Conservation (phyloP, 257 asterid genomes). For the Primulina huaijiensis region DNA sequence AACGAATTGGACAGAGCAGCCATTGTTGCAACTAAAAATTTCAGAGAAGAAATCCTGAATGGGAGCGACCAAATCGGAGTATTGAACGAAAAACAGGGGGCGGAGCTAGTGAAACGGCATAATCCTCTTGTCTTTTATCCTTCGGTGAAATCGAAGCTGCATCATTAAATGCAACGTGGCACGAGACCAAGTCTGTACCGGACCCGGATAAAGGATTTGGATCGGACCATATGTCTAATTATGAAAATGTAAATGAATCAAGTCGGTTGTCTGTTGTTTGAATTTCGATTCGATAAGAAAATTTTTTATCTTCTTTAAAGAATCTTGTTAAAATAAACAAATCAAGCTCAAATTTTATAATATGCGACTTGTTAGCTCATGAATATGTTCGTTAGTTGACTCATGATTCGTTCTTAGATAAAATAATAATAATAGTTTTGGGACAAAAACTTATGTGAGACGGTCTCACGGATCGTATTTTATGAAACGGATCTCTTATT, state of each 20-base stretch:
- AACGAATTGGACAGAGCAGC: slow-evolving; percentile 37
- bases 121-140: neutral
- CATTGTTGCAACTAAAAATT: slow-evolving; percentile 25
- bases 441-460: too few relatives aligned
- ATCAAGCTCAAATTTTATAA: too few relatives aligned
- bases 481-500: too few relatives aligned
- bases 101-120: neutral
- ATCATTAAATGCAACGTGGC: slow-evolving; percentile 17
- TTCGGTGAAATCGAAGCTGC: slow-evolving; percentile 36
- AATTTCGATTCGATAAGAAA: too few relatives aligned
- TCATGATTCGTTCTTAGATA: too few relatives aligned
- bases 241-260: too few relatives aligned
- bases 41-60: slow-evolving; percentile 16
- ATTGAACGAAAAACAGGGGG: slow-evolving; percentile 7
- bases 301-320: too few relatives aligned
- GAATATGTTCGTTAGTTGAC: too few relatives aligned
- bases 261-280: accelerated
- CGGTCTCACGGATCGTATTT: too few relatives aligned
- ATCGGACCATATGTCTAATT: neutral
- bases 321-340: too few relatives aligned
- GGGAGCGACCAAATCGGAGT: slow-evolving; percentile 28
- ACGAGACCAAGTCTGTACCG: neutral
- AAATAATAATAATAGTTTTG: too few relatives aligned
- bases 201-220: neutral
- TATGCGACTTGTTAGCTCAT: too few relatives aligned